Evolutionary conservation across 352 stramenopile species (phyloP).

Genomic region (Globisporangium paroecandrum): DNA sequence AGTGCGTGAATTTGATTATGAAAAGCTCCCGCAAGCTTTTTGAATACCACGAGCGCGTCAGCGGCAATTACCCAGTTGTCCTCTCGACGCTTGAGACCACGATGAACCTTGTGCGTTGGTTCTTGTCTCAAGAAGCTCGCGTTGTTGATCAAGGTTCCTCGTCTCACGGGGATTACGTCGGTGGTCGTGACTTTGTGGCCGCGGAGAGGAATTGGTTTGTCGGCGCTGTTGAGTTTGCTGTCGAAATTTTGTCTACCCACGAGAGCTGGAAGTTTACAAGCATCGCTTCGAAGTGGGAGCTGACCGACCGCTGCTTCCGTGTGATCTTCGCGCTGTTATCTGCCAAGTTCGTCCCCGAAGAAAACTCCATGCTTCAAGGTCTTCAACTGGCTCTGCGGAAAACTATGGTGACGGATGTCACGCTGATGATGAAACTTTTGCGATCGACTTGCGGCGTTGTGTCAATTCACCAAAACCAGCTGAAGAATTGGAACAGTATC

Average conservation of each 20-base stretch:
- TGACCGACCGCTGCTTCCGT: slow-evolving; percentile 51
- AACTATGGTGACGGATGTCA: slow-evolving; percentile 46
- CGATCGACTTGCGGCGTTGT: slow-evolving; percentile 33
- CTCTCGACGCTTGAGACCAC: slow-evolving; percentile 51
- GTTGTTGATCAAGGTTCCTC: slow-evolving; percentile 16
- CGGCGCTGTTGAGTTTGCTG: slow-evolving; percentile 46
- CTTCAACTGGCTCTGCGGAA: slow-evolving; percentile 49
- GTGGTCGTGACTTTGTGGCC: slow-evolving; percentile 15
- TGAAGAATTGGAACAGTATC: slow-evolving; percentile 19
- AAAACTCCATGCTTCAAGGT: slow-evolving; percentile 36
- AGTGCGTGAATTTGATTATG: slow-evolving; percentile 54
- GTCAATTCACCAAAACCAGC: slow-evolving; percentile 15
- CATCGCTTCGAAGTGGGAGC: slow-evolving; percentile 34
- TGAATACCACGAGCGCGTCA: slow-evolving; percentile 48
- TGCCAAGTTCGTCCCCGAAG: slow-evolving; percentile 33
- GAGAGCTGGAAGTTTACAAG: slow-evolving; percentile 63
- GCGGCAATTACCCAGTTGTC: slow-evolving; percentile 47
- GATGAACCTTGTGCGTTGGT: slow-evolving; percentile 58
- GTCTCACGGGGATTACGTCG: slow-evolving; percentile 1
- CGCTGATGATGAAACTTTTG: slow-evolving; percentile 61
- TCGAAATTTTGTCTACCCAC: slow-evolving; percentile 55
- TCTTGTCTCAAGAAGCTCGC: slow-evolving; percentile 43
- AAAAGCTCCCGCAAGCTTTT: slow-evolving; percentile 60
- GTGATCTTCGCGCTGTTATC: slow-evolving; percentile 46
- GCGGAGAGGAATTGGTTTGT: slow-evolving; percentile 47